Conservation (phyloP, 2,329 filamentous ascomycete species). For the Shiraia sp. region DNA sequence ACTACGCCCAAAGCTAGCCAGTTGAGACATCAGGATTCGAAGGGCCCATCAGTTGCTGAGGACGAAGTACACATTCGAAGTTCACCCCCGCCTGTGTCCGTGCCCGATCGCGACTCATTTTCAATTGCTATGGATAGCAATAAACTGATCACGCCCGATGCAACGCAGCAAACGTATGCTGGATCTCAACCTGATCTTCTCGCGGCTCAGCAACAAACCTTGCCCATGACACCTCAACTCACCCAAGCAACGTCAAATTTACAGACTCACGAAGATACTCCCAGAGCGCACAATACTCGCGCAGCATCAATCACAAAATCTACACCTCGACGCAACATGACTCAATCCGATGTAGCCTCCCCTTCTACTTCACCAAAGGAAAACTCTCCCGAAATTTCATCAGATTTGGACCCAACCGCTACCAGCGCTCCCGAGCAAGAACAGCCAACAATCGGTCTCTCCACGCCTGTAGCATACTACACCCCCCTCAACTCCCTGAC, state of each 20-base stretch:
- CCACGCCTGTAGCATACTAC: constrained; percentile 51
- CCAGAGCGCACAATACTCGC: neutral
- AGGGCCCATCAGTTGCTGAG: constrained; percentile 10
- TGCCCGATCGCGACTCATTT: constrained; percentile 15
- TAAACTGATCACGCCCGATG: constrained; percentile 29
- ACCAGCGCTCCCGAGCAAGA: neutral
- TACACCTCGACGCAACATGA: constrained; percentile 17
- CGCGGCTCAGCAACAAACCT: constrained; percentile 14
- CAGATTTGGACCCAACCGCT: constrained; percentile 9
- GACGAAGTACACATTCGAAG: constrained; percentile 13
- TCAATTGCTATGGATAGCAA: constrained; percentile 13
- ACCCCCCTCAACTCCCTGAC: constrained; percentile 47
- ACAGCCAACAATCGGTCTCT: constrained; percentile 41
- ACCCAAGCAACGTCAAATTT: constrained; percentile 38
- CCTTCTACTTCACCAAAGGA: constrained; percentile 8
- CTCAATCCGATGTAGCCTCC: constrained; percentile 11
- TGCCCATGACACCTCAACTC: constrained; percentile 44
- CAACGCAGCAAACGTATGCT: constrained; percentile 29
- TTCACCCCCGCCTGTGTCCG: constrained; percentile 13
- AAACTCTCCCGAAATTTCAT: constrained; percentile 19
- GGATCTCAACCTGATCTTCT: constrained; percentile 22
- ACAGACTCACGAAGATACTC: constrained; percentile 15
- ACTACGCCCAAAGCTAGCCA: constrained; percentile 8
- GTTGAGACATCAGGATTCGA: constrained; percentile 1
- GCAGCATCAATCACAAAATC: constrained; percentile 4